Base-by-base conservation (phyloP, 148 eudicot species). In the Fagopyrum esculentum region DNA sequence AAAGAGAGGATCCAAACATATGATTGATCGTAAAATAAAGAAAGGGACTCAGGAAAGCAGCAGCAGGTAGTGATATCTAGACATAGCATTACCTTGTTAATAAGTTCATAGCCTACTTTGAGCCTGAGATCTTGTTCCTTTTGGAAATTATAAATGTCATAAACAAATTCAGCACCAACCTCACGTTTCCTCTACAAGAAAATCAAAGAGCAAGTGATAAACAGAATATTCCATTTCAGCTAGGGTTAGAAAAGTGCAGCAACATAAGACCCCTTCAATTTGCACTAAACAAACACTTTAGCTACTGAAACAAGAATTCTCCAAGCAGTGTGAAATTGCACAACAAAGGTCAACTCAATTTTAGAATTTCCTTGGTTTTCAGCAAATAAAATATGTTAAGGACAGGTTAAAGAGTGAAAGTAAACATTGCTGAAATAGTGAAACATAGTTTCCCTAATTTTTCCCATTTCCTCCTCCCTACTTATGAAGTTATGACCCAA, bases 111-210 rank as follows among this genome's bases (percentile, higher is more conserved):
- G 66, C 99, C 99, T 81, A 90, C 79, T 83, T 92, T 95, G 75
- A 95, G 72, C 83, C 97, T 83, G 80, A 95, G 69, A 78, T 92
- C 97, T 84, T 95, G 99, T 55, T 88, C 90, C 75, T 83, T 88
- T 74, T 89, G 93, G 74, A 95, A 89, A 81, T 95, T 75, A 49
- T 78, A 71, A 54, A 95, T 74, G 81, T 78, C 79, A 91, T 91
- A 89, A n/a, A 79, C 59, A 81, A 95, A 87, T 76, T 95, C 99
- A 74, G 91, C 91, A 70, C 87, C 90, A 51, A 87, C 99, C 73
- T 57, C 79, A 26, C 85, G 73, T 55, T 78, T 84, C 76, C 79
- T 81, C 99, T 95, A 80, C 70, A 46, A 77, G 82, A 68, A 40
- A 69, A 49, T 60, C 10, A 77, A 43, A 60, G 60, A 81, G 46